Evolutionary conservation across 2,329 filamentous ascomycete species (phyloP), one percentile per base, ranked within the genome.

Genomic region (Bisporella sp.): DNA sequence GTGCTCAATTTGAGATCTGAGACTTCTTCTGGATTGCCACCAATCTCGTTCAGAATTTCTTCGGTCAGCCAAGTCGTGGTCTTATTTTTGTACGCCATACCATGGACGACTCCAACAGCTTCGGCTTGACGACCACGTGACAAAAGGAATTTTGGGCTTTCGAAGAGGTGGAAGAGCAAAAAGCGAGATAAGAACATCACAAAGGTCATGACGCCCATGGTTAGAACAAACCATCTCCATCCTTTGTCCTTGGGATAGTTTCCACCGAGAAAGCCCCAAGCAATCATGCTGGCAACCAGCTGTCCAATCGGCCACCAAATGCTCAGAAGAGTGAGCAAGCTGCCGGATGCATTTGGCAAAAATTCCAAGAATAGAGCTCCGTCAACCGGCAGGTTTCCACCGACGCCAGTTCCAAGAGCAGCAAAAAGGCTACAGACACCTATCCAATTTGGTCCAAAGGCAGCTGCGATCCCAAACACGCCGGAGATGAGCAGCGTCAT

Each of bases 251-350:
- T 31, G 72, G 79, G 30, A 41, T 57, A 62, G 30, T 50, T 52
- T 6, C 6, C 80, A 31, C 84, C 80, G 50, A 93, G 84, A 58
- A 84, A 88, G 43, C 75, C 85, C 88, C 87, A 92, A 5, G 85
- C 87, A 45, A 88, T 73, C 5, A 87, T 68, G 3, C 82, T 85
- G 1, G 85, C 82, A 50, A 85, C 76, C 6, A 95, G 74, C 63
- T 93, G 87, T 5, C 89, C 89, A 13, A 95, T 70, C 0, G 89
- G 87, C 88, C 89, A 95, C 85, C 87, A 93, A 6, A 90, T 79
- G 5, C 86, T 89, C n/a, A 95, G 73, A 45, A 92, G 73, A 0
- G 88, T 93, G 31, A 93, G 72, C 11, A 93, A 75, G 32, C 82
- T 81, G 55, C 81, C 82, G n/a, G 81, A 85, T 0, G 83, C 79